These are phyloP conservation scores for Alternaria gansuensis DNA, from an alignment of 2,329 filamentous ascomycete species.

Conservation along the genomic window DNA sequence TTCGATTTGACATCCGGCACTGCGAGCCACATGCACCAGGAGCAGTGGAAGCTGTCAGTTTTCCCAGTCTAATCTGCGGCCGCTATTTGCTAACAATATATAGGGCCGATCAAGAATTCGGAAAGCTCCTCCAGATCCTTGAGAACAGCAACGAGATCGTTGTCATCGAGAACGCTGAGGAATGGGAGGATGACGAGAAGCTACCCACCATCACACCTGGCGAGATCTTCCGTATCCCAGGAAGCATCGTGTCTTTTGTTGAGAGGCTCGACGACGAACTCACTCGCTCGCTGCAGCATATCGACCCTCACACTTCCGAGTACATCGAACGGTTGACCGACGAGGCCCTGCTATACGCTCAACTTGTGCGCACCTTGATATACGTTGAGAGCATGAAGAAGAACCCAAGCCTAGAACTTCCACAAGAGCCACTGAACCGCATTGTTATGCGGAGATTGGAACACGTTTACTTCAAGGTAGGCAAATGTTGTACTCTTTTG, in stretches of 20 bases:
- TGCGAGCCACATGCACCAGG: slow-evolving; percentile 85
- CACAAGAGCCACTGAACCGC: slow-evolving; percentile 90
- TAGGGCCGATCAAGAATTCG: slow-evolving; percentile 83
- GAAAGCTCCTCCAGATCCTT: slow-evolving; percentile 77
- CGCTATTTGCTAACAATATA: slow-evolving; percentile 17
- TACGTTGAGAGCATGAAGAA: slow-evolving; percentile 86
- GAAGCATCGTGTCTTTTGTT: slow-evolving; percentile 91
- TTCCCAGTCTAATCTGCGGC: not conserved
- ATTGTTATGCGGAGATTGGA: slow-evolving; percentile 93
- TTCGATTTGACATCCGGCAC: slow-evolving; percentile 89
- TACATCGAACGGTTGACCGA: slow-evolving; percentile 96
- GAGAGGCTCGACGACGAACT: slow-evolving; percentile 98
- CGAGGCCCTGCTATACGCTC: slow-evolving; percentile 88
- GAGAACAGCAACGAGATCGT: slow-evolving; percentile 82
- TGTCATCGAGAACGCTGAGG: slow-evolving; percentile 89
- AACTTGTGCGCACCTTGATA: slow-evolving; percentile 85
- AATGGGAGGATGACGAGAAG: slow-evolving; percentile 99
- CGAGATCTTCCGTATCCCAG: slow-evolving; percentile 89
- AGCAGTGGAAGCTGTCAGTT: slow-evolving; percentile 86
- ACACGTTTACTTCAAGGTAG: slow-evolving; percentile 97
- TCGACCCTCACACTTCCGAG: slow-evolving; percentile 97
- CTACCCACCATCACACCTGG: slow-evolving; percentile 75
- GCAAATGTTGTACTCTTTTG: slow-evolving; percentile 22
- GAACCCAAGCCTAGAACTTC: slow-evolving; percentile 72
- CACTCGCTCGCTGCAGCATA: slow-evolving; percentile 93